Conservation (phyloP, 192 early-diverging fungal genomes). For the Entomortierella beljakovae region DNA sequence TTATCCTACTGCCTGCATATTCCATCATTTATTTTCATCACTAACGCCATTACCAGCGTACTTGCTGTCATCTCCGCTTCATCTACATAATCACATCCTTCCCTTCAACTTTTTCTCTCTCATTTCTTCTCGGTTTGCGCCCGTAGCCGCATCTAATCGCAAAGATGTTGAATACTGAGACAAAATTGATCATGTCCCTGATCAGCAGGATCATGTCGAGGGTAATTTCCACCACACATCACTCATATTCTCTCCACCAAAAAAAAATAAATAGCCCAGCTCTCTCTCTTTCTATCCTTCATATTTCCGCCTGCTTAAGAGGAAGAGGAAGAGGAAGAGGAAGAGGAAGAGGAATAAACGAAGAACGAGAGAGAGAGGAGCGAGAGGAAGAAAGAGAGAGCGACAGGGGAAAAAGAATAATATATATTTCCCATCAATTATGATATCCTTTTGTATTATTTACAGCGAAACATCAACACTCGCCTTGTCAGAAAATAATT, state of each 20-base stretch:
- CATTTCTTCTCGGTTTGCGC: neutral
- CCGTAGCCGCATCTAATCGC: neutral
- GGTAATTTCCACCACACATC: slow-evolving; percentile 8
- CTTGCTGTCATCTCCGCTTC: neutral
- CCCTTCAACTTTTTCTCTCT: slow-evolving; percentile 1
- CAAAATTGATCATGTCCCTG: slow-evolving; percentile 43
- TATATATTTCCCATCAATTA: too few relatives aligned
- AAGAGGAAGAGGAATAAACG: too few relatives aligned
- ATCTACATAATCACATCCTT: neutral
- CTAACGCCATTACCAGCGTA: neutral
- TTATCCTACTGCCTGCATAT: too few relatives aligned
- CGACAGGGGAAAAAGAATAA: too few relatives aligned
- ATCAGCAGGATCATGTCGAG: slow-evolving; percentile 46
- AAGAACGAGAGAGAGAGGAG: too few relatives aligned
- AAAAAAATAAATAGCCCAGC: neutral
- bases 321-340: too few relatives aligned
- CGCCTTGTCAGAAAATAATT: too few relatives aligned
- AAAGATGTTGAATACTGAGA: slow-evolving; percentile 41
- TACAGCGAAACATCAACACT: too few relatives aligned
- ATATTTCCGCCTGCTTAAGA: too few relatives aligned
- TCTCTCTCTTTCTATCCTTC: neutral
- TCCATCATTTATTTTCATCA: too few relatives aligned
- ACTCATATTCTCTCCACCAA: neutral
- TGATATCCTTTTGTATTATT: too few relatives aligned
- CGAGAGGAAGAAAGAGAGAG: too few relatives aligned